These are phyloP conservation scores for Colletotrichum sp. DNA, from an alignment of 2,329 filamentous ascomycete species.

Conservation along the genomic window DNA sequence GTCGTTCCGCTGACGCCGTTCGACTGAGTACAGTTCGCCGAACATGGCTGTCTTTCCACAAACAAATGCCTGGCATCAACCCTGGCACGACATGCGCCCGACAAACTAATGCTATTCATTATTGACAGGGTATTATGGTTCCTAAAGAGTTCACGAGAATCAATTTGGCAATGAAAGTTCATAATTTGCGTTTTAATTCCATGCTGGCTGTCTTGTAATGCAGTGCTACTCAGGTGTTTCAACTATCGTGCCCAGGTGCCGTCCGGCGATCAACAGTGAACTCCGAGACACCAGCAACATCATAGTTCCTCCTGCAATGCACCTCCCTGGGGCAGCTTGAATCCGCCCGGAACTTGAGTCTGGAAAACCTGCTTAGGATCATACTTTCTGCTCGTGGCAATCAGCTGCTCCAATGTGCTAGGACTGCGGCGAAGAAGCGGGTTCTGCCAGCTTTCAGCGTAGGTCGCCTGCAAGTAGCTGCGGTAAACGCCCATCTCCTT, in stretches of 20 bases:
- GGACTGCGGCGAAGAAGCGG: neutral
- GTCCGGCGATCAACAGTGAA: neutral
- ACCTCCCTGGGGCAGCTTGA: neutral
- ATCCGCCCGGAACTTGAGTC: neutral
- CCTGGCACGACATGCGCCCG: too few species aligned
- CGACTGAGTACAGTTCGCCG: too few species aligned
- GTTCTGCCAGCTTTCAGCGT: conserved; percentile 8
- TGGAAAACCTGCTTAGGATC: conserved; percentile 3
- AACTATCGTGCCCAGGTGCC: too few species aligned
- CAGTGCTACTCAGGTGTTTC: too few species aligned
- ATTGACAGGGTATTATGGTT: too few species aligned
- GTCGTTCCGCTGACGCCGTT: too few species aligned
- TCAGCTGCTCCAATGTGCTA: neutral
- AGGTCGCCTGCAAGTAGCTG: neutral
- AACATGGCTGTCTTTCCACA: too few species aligned
- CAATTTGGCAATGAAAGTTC: neutral
- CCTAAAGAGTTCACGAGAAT: too few species aligned
- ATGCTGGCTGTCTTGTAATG: too few species aligned
- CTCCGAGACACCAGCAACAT: neutral
- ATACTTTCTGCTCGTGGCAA: conserved; percentile 1
- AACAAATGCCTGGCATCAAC: too few species aligned
- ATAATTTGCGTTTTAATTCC: neutral
- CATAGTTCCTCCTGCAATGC: neutral
- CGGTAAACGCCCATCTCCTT: neutral
- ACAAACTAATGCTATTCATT: too few species aligned